Conservation (phyloP, 495 filamentous ascomycete species). For the Daldinia concentrica region DNA sequence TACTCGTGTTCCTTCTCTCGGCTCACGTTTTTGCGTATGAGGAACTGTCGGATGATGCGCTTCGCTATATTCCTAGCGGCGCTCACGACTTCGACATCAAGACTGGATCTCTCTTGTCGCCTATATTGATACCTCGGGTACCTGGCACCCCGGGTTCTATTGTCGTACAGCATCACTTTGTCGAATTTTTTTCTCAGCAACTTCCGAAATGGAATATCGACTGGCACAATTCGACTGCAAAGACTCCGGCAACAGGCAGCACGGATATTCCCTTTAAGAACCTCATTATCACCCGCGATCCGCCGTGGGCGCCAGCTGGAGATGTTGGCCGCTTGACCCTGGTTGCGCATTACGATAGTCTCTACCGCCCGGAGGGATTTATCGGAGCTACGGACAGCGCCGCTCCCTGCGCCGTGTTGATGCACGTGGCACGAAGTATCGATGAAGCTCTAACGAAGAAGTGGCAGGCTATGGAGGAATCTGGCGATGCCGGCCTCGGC, state of each 20-base stretch:
- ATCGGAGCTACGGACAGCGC: slow-evolving; percentile 91
- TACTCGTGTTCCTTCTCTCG: slow-evolving; percentile 35
- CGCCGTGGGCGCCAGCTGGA: slow-evolving; percentile 76
- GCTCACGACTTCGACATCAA: slow-evolving; percentile 77
- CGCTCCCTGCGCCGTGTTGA: slow-evolving; percentile 84
- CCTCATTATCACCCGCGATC: slow-evolving; percentile 80
- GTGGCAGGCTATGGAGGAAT: slow-evolving; percentile 49
- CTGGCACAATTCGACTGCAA: slow-evolving; percentile 84
- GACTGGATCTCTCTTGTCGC: slow-evolving; percentile 72
- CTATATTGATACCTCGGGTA: slow-evolving; percentile 83
- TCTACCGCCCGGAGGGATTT: slow-evolving; percentile 77
- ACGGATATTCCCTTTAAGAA: slow-evolving; percentile 81
- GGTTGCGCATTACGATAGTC: slow-evolving; percentile 95
- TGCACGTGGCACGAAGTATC: slow-evolving; percentile 66
- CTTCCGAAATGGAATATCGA: slow-evolving; percentile 80
- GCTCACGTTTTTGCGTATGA: slow-evolving; percentile 65
- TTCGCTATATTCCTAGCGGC: slow-evolving; percentile 69
- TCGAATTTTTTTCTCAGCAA: slow-evolving; percentile 72
- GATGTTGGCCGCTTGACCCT: slow-evolving; percentile 77
- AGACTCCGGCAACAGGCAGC: slow-evolving; percentile 71
- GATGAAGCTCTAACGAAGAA: slow-evolving; percentile 54
- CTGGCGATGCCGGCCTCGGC: slow-evolving; percentile 47
- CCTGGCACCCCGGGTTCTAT: slow-evolving; percentile 78
- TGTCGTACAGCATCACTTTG: slow-evolving; percentile 77
- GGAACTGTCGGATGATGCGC: slow-evolving; percentile 73